phyloP scores from a whole-genome alignment of 2,329 filamentous ascomycete species.

The Pseudocercospora macadamiae region DNA sequence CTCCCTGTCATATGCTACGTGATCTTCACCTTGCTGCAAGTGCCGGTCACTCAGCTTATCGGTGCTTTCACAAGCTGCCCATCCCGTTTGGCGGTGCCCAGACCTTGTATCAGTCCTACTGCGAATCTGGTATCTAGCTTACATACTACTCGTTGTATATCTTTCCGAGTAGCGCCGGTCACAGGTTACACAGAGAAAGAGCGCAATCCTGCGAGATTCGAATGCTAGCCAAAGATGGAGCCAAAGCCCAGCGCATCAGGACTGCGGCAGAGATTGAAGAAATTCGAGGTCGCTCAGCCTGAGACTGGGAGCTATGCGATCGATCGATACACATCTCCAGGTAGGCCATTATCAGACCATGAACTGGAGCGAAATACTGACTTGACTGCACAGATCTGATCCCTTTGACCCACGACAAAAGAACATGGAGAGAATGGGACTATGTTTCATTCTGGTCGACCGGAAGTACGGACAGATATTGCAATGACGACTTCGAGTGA shows the following conservation, averaged over 20 bases:
- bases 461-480: constrained; percentile 9
- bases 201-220: too few species aligned
- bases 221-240: not conserved
- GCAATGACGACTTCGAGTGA: too few species aligned
- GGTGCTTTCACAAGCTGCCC: not conserved
- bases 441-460: constrained; percentile 20
- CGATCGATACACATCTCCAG: constrained; percentile 21
- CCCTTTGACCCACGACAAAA: constrained; percentile 1
- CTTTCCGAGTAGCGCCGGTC: not conserved
- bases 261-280: constrained; percentile 8
- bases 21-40: not conserved
- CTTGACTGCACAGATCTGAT: constrained; percentile 9
- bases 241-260: not conserved
- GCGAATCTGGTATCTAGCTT: not conserved
- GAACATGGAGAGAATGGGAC: constrained; percentile 11
- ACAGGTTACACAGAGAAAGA: not conserved
- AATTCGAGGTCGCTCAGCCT: constrained; percentile 17
- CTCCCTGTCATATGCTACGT: not conserved
- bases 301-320: constrained; percentile 16
- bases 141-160: too few species aligned
- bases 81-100: not conserved
- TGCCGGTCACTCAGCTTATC: constrained; percentile 1
- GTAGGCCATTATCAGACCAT: not conserved
- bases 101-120: not conserved
- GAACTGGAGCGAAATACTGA: not conserved